phyloP scores from a whole-genome alignment of 495 filamentous ascomycete genomes.

The Physcia stellaris region DNA sequence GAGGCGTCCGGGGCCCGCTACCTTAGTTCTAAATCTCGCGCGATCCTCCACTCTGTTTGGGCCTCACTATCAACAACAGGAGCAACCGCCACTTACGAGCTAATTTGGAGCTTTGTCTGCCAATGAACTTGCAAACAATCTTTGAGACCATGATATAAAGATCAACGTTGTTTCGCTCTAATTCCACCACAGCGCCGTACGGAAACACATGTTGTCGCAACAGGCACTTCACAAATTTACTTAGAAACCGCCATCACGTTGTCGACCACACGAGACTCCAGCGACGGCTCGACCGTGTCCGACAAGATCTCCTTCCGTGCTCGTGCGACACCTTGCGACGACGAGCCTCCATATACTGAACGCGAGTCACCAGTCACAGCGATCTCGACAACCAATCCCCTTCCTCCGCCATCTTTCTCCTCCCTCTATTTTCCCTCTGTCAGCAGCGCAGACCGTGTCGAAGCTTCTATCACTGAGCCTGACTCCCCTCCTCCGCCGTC shows the following conservation, averaged over 20 bases:
- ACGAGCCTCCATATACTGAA: constrained; percentile 36
- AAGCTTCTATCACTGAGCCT: constrained; percentile 40
- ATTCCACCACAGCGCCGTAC: no score
- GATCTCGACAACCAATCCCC: not conserved
- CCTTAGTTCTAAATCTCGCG: no score
- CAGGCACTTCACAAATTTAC: no score
- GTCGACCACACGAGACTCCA: constrained; percentile 51
- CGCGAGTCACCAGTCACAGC: constrained; percentile 26
- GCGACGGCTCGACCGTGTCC: constrained; percentile 56
- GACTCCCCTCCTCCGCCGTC: constrained; percentile 46
- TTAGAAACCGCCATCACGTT: constrained; percentile 45
- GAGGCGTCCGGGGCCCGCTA: no score
- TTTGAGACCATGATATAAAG: no score
- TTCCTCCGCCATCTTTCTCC: constrained; percentile 10
- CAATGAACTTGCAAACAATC: no score
- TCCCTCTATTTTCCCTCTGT: constrained; percentile 17
- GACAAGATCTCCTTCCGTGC: constrained; percentile 31
- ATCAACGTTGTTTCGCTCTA: no score
- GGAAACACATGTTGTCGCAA: no score
- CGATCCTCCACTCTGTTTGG: no score
- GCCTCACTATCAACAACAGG: no score
- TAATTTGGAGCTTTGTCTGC: no score
- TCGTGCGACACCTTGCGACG: constrained; percentile 29
- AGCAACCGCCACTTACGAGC: no score
- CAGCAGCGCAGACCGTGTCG: constrained; percentile 35